Evolutionary conservation across 257 asterid genomes (phyloP).

Genomic region (Capsicum pubescens): DNA sequence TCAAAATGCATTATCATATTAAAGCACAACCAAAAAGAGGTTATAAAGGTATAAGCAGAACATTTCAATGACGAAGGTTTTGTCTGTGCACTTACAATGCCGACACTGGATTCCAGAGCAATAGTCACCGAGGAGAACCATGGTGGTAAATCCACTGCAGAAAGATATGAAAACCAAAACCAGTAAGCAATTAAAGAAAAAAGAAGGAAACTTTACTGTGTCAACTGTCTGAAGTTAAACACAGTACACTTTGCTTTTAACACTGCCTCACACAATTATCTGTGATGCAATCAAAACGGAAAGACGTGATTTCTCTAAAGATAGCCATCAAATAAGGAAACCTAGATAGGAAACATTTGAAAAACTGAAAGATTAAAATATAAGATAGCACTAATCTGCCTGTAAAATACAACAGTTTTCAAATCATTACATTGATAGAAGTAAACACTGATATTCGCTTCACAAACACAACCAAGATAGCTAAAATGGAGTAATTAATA

Average conservation of each 20-base stretch:
- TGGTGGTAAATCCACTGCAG: slow-evolving; percentile 91
- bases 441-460: slow-evolving; percentile 15
- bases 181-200: slow-evolving; percentile 14
- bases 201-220: not conserved
- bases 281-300: not conserved
- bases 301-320: not conserved
- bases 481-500: not conserved
- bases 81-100: slow-evolving; percentile 61
- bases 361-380: slow-evolving; percentile 4
- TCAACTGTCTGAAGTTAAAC: not conserved
- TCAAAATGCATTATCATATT: not conserved
- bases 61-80: slow-evolving; percentile 24
- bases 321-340: not conserved
- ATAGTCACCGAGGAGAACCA: slow-evolving; percentile 85
- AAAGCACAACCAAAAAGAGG: not conserved
- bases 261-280: not conserved
- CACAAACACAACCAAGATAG: slow-evolving; percentile 15
- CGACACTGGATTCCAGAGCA: slow-evolving; percentile 70
- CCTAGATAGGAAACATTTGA: not conserved
- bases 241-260: not conserved
- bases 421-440: not conserved
- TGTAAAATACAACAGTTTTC: not conserved
- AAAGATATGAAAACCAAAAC: slow-evolving; percentile 31
- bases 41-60: slow-evolving; percentile 18
- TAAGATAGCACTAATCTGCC: not conserved